Percentiles rank a stretch among this genome's conserved stretches.
Evolutionary conservation across 305 asterid species (phyloP).

Genomic region (Striga hermonthica): DNA sequence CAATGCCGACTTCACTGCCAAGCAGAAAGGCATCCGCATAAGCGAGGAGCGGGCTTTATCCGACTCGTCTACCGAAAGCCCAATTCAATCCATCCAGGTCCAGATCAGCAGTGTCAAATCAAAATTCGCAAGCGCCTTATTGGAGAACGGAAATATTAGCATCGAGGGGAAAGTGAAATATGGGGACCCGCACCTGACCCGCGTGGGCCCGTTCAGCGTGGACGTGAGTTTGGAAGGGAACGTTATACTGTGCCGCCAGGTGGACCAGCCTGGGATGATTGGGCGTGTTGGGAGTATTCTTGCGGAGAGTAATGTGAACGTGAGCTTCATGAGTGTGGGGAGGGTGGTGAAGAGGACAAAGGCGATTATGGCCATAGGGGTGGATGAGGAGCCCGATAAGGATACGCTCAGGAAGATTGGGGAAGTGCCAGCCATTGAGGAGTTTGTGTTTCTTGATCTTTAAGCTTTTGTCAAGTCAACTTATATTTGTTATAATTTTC

Average conservation of each 20-base stretch:
- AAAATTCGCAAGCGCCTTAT: slow-evolving; percentile 62
- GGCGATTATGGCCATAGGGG: slow-evolving; percentile 90
- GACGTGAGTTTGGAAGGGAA: slow-evolving; percentile 87
- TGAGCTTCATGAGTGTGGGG: slow-evolving; percentile 88
- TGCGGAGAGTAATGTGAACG: slow-evolving; percentile 67
- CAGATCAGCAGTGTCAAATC: slow-evolving; percentile 62
- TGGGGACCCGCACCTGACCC: slow-evolving; percentile 59
- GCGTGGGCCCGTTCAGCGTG: slow-evolving; percentile 56
- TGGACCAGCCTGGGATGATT: slow-evolving; percentile 85
- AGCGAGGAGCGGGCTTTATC: slow-evolving; percentile 59
- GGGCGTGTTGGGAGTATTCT: slow-evolving; percentile 78
- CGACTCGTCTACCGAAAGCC: slow-evolving; percentile 56
- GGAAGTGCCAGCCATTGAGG: slow-evolving; percentile 66
- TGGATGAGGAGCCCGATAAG: slow-evolving; percentile 73
- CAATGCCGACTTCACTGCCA: slow-evolving; percentile 83
- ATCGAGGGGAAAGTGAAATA: slow-evolving; percentile 65
- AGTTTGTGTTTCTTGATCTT: slow-evolving; percentile 58
- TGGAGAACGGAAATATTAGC: slow-evolving; percentile 54
- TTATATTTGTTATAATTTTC: not conserved
- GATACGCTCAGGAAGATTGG: slow-evolving; percentile 67
- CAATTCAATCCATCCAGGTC: slow-evolving; percentile 64
- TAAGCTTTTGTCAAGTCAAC: not conserved
- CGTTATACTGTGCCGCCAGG: slow-evolving; percentile 67
- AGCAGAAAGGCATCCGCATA: slow-evolving; percentile 69
- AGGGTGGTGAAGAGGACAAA: slow-evolving; percentile 58